Evolutionary conservation across 306 rosid genomes (phyloP), one percentile per base, ranked within the genome.

Genomic region (Lathyrus tuberosus): DNA sequence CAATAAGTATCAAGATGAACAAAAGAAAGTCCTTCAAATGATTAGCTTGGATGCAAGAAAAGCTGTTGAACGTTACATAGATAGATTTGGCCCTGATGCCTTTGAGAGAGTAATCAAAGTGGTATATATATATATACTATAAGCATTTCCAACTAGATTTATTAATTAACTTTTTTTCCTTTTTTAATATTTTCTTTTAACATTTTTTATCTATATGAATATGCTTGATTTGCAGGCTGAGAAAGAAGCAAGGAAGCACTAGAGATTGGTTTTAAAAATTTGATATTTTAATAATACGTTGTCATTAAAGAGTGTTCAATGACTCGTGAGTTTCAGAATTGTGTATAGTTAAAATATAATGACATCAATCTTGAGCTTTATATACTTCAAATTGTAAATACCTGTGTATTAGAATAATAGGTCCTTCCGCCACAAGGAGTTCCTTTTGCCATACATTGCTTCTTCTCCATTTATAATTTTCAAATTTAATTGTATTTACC

Each of bases 31-130:
- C 5, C 85, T 91, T 40, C 95, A 90, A 52, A 88, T 91, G 96
- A 81, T 90, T 87, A 85, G 79, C 70, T 81, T 79, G n/a, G 97
- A 94, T 61, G 91, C 97, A 20, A 88, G 97, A 46, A 87, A 75
- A 76, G 73, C 92, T 3, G 96, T 88, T 3, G 97, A 88, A 76
- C 84, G 79, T 24, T 90, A 84, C 67, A 91, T 91, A 4, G 82
- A 87, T 77, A 57, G 68, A 57, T 69, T 80, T 72, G 99, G 96
- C 18, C 38, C 84, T 20, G 92, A 91, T 38, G 89, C 96, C 38
- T 94, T 91, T 22, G 92, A 94, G 9, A 80, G 80, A 70, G 88
- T 88, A 14, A 67, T 90, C 74, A 90, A 57, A 84, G 92, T 81
- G 46, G 96, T 88, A 88, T n/a, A n/a, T n/a, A n/a, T n/a, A 61